Base-by-base conservation (phyloP, 2,329 filamentous ascomycete genomes). In the Plectosphaerella cucumerina region DNA sequence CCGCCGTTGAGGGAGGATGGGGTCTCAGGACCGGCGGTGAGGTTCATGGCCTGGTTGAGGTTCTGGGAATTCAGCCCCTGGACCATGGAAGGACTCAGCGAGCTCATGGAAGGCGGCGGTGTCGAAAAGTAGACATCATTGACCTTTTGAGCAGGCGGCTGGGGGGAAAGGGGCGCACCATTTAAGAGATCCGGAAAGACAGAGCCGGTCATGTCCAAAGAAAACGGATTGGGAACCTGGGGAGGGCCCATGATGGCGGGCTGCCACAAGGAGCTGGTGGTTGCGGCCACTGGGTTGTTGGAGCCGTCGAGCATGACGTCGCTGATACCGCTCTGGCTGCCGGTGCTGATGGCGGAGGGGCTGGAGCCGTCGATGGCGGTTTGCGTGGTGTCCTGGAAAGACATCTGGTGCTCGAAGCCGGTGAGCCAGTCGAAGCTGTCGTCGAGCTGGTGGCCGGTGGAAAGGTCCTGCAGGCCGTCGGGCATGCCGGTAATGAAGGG, bases 281-380 rank as follows among this genome's bases (percentile, higher is more conserved):
- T 72, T 54, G 71, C 73, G 51, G 77, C 71, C 35, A 78, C 74
- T 39, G 80, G 76, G 58, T 86, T 84, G 66, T 85, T 87, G 35
- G 82, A 83, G 53, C 89, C 90, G 68, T 97, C 91, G 52, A 94
- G 77, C 86, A 96, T 91, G 53, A 91, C 84, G 65, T 97, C 94
- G 69, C 90, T 95, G 67, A 92, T 89, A 47, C 87, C 89, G 66
- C 89, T 93, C 64, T 95, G 92, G 70, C 92, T 97, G 53, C 89
- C 90, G 42, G 90, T 96, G 73, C 93, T 97, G 67, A 97, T 93
- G 44, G 91, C 91, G 9, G 94, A 97, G 15, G 94, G 94, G 14
- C 94, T 97, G 11, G 94, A 97, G 53, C 89, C 91, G 61, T 96
- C 93, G 49, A 97, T 82, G 23, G 89, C 90, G 18, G 39, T 17